phyloP scores from a whole-genome alignment of 495 filamentous ascomycete genomes.

The Talaromyces ruber region DNA sequence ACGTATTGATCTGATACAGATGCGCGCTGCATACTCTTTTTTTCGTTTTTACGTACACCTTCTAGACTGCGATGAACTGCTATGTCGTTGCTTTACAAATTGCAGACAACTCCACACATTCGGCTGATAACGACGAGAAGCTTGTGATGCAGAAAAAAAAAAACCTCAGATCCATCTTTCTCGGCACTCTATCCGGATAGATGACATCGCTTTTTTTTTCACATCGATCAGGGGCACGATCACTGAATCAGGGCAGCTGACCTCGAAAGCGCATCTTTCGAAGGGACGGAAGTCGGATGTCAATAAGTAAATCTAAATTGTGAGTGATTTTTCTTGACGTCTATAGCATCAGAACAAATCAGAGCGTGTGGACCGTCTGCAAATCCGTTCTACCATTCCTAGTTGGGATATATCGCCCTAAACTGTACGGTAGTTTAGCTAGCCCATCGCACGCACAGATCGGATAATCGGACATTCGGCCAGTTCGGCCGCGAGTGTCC shows the following conservation, averaged over 20 bases:
- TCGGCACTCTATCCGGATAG: neutral
- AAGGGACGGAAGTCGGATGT: neutral
- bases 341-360: too few species aligned
- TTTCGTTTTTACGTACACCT: neutral
- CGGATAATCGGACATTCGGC: constrained; percentile 2
- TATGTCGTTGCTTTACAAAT: neutral
- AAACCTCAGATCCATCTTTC: neutral
- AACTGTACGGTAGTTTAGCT: neutral
- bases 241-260: neutral
- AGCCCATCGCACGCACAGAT: neutral
- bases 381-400: neutral
- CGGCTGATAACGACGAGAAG: neutral
- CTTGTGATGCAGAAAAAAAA: neutral
- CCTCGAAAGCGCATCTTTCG: neutral
- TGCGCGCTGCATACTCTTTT: neutral
- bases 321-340: neutral
- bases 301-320: neutral
- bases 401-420: neutral
- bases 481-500: neutral
- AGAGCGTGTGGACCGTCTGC: neutral
- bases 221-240: neutral
- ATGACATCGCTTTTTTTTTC: neutral
- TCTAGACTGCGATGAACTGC: neutral
- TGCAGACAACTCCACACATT: neutral
- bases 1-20: neutral